Conservation (phyloP, 805 yeast species). For the Hemisphaericaspora nanyangensis region DNA sequence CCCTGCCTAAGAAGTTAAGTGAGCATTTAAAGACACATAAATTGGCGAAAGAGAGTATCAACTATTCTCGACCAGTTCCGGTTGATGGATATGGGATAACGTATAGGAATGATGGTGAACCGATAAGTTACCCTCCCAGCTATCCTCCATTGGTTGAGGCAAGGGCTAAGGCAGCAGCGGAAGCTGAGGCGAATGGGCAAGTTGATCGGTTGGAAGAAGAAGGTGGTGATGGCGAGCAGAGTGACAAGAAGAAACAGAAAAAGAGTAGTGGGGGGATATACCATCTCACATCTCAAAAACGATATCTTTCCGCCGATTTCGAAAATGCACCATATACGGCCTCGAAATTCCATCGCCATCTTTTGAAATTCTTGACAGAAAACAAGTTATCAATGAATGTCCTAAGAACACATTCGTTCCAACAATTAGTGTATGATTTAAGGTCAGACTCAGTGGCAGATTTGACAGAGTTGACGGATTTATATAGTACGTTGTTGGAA, state of each 20-base stretch:
- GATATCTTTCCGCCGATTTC: slow-evolving; percentile 23
- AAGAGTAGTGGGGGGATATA: background rate
- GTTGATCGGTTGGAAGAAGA: background rate
- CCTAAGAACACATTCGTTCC: slow-evolving; percentile 48
- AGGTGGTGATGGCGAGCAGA: background rate
- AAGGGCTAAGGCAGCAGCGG: background rate
- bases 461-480: slow-evolving; percentile 41
- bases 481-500: slow-evolving; percentile 44
- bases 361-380: slow-evolving; percentile 49
- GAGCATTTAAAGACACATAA: slow-evolving; percentile 57
- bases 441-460: slow-evolving; percentile 46
- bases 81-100: slow-evolving; percentile 36
- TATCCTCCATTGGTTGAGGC: slow-evolving; percentile 1
- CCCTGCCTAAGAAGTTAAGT: slow-evolving; percentile 55
- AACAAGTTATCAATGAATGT: slow-evolving; percentile 46
- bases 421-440: slow-evolving; percentile 48
- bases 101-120: slow-evolving; percentile 26
- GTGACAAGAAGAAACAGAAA: slow-evolving; percentile 1
- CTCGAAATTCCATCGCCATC: slow-evolving; percentile 47
- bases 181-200: background rate
- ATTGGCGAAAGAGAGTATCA: slow-evolving; percentile 36
- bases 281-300: slow-evolving; percentile 7
- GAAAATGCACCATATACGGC: slow-evolving; percentile 44
- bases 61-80: slow-evolving; percentile 36
- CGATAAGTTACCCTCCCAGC: slow-evolving; percentile 15